Conservation (phyloP, 1,139 yeast species). For the Groenewaldozyma sp. region DNA sequence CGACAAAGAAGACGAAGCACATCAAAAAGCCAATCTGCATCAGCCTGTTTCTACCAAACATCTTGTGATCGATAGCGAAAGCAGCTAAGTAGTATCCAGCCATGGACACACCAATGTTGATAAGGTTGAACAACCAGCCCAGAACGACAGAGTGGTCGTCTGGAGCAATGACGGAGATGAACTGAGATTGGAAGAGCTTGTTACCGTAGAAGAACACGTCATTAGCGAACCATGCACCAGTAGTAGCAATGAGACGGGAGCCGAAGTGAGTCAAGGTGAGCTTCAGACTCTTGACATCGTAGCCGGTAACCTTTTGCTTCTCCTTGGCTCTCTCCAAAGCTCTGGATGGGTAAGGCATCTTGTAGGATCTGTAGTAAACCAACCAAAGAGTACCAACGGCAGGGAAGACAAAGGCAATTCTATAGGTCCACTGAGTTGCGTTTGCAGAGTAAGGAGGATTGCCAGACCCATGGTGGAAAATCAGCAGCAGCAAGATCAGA, state of each 20-base stretch:
- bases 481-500: slow-evolving; percentile 28
- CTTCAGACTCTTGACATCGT: slow-evolving; percentile 26
- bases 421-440: slow-evolving; percentile 32
- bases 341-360: slow-evolving; percentile 30
- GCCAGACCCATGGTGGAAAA: slow-evolving; percentile 44
- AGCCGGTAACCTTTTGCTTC: slow-evolving; percentile 30
- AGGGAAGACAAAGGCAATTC: slow-evolving; percentile 31
- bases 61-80: slow-evolving; percentile 46
- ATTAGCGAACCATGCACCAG: slow-evolving; percentile 92
- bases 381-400: slow-evolving; percentile 34
- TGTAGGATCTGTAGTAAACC: slow-evolving; percentile 31
- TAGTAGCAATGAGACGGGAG: slow-evolving; percentile 90
- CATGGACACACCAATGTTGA: slow-evolving; percentile 58
- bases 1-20: slow-evolving; percentile 49
- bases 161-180: slow-evolving; percentile 51
- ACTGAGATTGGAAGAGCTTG: slow-evolving; percentile 70
- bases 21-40: slow-evolving; percentile 52
- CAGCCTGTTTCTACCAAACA: slow-evolving; percentile 50
- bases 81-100: slow-evolving; percentile 60
- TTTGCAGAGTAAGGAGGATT: slow-evolving; percentile 26
- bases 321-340: slow-evolving; percentile 24
- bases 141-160: slow-evolving; percentile 69
- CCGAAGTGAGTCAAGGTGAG: slow-evolving; percentile 50
- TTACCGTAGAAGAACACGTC: slow-evolving; percentile 93
- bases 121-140: slow-evolving; percentile 58